Evolutionary conservation across 2,329 filamentous ascomycete species (phyloP).

Genomic region (Gaeumannomyces tritici): DNA sequence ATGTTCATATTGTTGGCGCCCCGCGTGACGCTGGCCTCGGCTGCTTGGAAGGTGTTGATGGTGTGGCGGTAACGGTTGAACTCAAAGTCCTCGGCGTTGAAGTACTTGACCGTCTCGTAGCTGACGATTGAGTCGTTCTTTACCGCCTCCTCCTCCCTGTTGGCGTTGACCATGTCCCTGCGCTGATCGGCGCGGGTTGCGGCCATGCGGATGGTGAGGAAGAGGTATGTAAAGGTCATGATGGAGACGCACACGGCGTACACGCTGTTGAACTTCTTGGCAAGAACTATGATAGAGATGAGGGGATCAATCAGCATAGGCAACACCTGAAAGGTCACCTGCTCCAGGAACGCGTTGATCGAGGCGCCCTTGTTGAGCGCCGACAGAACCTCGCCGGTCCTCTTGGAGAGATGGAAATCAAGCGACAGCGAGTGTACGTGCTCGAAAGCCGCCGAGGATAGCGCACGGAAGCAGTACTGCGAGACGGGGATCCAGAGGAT

Average conservation of each 20-base stretch:
- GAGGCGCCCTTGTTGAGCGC: conserved; percentile 92
- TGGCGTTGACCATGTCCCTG: conserved; percentile 88
- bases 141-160: conserved; percentile 89
- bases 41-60: conserved; percentile 60
- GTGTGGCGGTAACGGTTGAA: conserved; percentile 63
- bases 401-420: conserved; percentile 94
- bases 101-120: conserved; percentile 94
- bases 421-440: conserved; percentile 92
- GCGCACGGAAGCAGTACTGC: conserved; percentile 89
- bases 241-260: conserved; percentile 85
- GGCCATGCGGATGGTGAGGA: conserved; percentile 92
- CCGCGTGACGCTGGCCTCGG: conserved; percentile 67
- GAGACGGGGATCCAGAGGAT: conserved; percentile 94
- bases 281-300: conserved; percentile 76
- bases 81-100: conserved; percentile 76
- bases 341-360: conserved; percentile 94
- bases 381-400: conserved; percentile 90
- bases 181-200: conserved; percentile 86
- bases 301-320: conserved; percentile 89
- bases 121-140: conserved; percentile 98
- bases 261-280: conserved; percentile 71
- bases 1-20: conserved; percentile 76
- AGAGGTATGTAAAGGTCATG: conserved; percentile 92
- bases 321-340: conserved; percentile 89
- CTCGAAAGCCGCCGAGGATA: conserved; percentile 93